Evolutionary conservation across 2,329 filamentous ascomycete species (phyloP).

Genomic region (Onygenales sp.): DNA sequence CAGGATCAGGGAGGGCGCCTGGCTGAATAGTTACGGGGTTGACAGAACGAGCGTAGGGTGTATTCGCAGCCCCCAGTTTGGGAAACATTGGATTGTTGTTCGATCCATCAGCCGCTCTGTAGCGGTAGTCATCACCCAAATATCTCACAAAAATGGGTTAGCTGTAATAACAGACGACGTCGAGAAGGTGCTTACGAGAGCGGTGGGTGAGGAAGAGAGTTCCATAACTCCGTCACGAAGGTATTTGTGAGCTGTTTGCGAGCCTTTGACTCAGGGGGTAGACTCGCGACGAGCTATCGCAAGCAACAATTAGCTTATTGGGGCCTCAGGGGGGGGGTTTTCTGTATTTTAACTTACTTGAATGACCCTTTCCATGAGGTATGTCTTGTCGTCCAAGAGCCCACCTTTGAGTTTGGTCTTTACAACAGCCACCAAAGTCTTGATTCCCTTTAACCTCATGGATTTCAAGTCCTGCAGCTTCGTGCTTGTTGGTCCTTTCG

Average conservation of each 20-base stretch:
- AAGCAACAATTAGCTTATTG: not conserved
- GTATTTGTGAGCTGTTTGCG: conserved; percentile 55
- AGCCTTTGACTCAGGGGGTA: conserved; percentile 53
- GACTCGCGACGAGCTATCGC: conserved; percentile 50
- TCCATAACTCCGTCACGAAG: conserved; percentile 63
- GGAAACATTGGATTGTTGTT: conserved; percentile 16
- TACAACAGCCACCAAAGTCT: conserved; percentile 53
- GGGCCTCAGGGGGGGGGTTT: not conserved
- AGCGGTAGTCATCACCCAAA: conserved; percentile 22
- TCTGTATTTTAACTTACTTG: conserved; percentile 27
- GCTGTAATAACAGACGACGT: conserved; percentile 15
- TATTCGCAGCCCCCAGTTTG: conserved; percentile 18
- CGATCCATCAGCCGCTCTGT: conserved; percentile 22
- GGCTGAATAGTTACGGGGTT: conserved; percentile 10
- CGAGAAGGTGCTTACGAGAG: conserved; percentile 43
- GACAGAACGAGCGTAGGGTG: conserved; percentile 18
- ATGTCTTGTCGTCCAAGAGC: conserved; percentile 63
- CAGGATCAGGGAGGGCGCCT: conserved; percentile 18
- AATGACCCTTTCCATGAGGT: conserved; percentile 66
- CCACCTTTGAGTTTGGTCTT: conserved; percentile 54
- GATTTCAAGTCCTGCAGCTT: conserved; percentile 49
- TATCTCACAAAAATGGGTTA: conserved; percentile 21
- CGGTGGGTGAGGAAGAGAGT: conserved; percentile 62
- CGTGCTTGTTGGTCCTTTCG: conserved; percentile 40
- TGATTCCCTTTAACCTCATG: conserved; percentile 49